Evolutionary conservation across 2,329 filamentous ascomycete species (phyloP).

Genomic region (Pseudogymnoascus sp.): DNA sequence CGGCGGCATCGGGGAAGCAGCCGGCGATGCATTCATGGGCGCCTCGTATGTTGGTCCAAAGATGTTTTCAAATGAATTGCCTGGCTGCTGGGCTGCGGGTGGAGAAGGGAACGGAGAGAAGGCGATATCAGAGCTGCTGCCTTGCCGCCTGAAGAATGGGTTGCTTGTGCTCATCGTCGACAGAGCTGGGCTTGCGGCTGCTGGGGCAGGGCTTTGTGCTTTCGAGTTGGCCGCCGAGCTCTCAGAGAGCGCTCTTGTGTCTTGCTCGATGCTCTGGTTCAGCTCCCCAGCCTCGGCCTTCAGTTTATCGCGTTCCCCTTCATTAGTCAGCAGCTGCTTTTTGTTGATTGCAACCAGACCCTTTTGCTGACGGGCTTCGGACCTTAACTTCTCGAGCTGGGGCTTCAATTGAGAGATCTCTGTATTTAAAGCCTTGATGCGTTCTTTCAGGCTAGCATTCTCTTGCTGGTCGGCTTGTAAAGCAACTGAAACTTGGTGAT

Average conservation of each 20-base stretch:
- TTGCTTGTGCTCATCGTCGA: constrained; percentile 74
- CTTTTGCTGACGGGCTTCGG: constrained; percentile 89
- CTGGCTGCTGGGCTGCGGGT: constrained; percentile 34
- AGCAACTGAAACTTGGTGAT: constrained; percentile 64
- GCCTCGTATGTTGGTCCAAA: constrained; percentile 63
- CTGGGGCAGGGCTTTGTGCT: constrained; percentile 27
- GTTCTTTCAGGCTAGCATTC: constrained; percentile 77
- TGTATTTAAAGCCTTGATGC: constrained; percentile 72
- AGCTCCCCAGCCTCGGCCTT: constrained; percentile 69
- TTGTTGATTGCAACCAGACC: constrained; percentile 96
- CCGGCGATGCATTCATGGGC: constrained; percentile 32
- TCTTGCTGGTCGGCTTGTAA: constrained; percentile 85
- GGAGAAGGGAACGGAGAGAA: constrained; percentile 39
- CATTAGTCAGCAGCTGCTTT: constrained; percentile 87
- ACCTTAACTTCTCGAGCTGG: constrained; percentile 85
- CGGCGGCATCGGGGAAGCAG: constrained; percentile 34
- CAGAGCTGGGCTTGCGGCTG: constrained; percentile 60
- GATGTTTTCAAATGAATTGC: constrained; percentile 75
- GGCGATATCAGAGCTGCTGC: constrained; percentile 42
- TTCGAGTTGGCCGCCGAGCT: constrained; percentile 31
- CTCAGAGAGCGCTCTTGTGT: constrained; percentile 43
- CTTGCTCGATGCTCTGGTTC: constrained; percentile 54
- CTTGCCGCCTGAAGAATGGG: constrained; percentile 78
- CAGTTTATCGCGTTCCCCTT: constrained; percentile 80
- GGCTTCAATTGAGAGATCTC: constrained; percentile 81